Base-by-base conservation (phyloP, 371 early-diverging fungal species). In the Haplosporangium sp. region DNA sequence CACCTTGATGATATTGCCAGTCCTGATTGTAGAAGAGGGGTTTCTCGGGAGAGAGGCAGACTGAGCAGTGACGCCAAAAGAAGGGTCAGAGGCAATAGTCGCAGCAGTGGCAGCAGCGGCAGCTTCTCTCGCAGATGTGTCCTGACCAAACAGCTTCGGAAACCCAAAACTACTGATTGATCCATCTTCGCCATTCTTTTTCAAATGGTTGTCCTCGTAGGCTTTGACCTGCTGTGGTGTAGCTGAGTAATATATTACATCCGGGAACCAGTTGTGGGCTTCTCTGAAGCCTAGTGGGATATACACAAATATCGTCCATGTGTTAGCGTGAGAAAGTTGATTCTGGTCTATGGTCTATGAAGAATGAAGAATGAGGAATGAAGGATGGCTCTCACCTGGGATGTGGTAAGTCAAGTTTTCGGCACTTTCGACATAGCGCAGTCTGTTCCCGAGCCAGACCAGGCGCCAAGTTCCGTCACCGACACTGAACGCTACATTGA, bases 401-500 rank as follows among this genome's bases (percentile, higher is more conserved):
- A 56, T 56, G 42, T 40, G 13, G 13, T 6, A 38, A 29, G 41
- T 9, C 42, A 56, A 7, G 42, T 56, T 56, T 20, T 56, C 41
- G 5, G 56, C 56, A n/a, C 18, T n/a, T 20, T 38, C 41, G 38
- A 56, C 41, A n/a, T 41, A 41, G 7, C 41, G 16, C 18, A 56
- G 42, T 16, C n/a, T 37, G 20, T 38, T 56, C 10, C 41, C 36
- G 42, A 38, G 56, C 41, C 41, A 56, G 18, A 38, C n/a, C 6
- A 41, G 18, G 14, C 42, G 41, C 10, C 56, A 41, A 9, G 14
- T n/a, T 40, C 41, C 41, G 56, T 56, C 56, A 16, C 41, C 41
- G 56, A 6, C 20, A 11, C 41, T 56, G 56, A 56, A 56, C 8
- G 41, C 41, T 8, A 55, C 41, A 16, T 56, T 56, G 42, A 56